Conservation (phyloP, 2,329 filamentous ascomycete species). For the Paraphoma chrysanthemicola region DNA sequence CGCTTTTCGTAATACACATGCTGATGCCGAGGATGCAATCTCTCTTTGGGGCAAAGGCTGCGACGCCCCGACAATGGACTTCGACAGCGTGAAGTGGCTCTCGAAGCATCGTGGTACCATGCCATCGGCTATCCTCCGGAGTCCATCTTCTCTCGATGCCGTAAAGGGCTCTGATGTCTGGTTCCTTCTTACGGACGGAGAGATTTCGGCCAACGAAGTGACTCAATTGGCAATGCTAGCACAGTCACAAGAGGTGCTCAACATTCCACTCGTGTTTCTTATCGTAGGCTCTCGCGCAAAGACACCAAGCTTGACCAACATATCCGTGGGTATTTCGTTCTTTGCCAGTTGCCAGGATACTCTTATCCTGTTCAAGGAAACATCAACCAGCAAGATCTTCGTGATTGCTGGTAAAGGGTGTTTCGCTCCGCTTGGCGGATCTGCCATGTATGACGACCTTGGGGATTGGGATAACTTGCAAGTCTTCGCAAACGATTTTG, state of each 20-base stretch:
- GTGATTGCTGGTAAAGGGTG: conserved; percentile 42
- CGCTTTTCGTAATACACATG: conserved; percentile 9
- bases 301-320: conserved; percentile 30
- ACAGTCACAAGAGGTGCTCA: conserved; percentile 19
- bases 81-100: conserved; percentile 17
- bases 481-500: conserved; percentile 21
- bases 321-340: conserved; percentile 44
- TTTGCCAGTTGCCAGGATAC: conserved; percentile 39
- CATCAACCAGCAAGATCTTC: conserved; percentile 24
- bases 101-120: conserved; percentile 22
- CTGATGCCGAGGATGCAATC: conserved; percentile 15
- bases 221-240: conserved; percentile 27
- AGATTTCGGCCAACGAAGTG: conserved; percentile 31
- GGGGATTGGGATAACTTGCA: conserved; percentile 28
- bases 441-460: conserved; percentile 22
- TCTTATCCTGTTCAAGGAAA: conserved; percentile 42
- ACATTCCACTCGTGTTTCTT: conserved; percentile 32
- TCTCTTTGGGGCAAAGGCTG: conserved; percentile 30
- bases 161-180: conserved; percentile 37
- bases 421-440: conserved; percentile 28
- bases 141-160: conserved; percentile 15
- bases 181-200: conserved; percentile 43
- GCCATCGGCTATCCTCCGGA: conserved; percentile 28
- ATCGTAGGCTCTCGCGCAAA: conserved; percentile 23
- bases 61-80: conserved; percentile 17